Base-by-base conservation (phyloP, 305 asterid genomes). In the Fraxinus ornus region DNA sequence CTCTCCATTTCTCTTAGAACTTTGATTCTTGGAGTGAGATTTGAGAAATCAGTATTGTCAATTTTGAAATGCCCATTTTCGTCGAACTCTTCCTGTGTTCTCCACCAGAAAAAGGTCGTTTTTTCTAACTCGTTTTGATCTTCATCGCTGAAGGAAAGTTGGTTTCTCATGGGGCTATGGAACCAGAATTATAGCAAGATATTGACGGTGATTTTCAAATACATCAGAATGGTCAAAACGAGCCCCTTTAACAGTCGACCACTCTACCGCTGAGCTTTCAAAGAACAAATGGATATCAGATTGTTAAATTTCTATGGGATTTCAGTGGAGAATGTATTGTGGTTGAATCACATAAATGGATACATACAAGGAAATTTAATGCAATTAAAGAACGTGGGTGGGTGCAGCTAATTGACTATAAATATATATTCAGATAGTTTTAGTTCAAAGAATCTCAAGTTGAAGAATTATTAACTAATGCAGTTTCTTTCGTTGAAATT, bases 1-100 rank as follows among this genome's bases (percentile, higher is more conserved):
- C 96, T 88, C 77, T 93, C 97, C 97, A 94, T 90, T 89, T 93
- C 97, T 79, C 96, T 82, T 0, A 91, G 86, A 12, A 91, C 83
- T 79, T 83, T 93, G 74, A 88, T 49, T 5, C 92, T 86, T 4
- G 97, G 97, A 22, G 91, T 90, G 47, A 93, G 79, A 41, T 55
- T 89, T 3, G 92, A 89, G 22, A 84, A 78, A 75, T 88, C 89
- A 2, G 87, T 83, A 17, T 90, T 37, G 1, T 90, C 96, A 33
- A 73, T 47, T 73, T 86, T 92, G 26, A 94, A 86, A 35, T 84
- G 86, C 1, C 95, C 95, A 80, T 87, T 86, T 77, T 91, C 92
- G 30, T 91, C 92, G 41, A 90, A 91, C 5, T 93, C 97, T n/a
- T 87, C 74, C 0, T 77, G 80, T 2, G 81, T 78, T 79, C 92